phyloP scores from a whole-genome alignment of 2,329 filamentous ascomycete genomes.

The Ramularia endophylla region DNA sequence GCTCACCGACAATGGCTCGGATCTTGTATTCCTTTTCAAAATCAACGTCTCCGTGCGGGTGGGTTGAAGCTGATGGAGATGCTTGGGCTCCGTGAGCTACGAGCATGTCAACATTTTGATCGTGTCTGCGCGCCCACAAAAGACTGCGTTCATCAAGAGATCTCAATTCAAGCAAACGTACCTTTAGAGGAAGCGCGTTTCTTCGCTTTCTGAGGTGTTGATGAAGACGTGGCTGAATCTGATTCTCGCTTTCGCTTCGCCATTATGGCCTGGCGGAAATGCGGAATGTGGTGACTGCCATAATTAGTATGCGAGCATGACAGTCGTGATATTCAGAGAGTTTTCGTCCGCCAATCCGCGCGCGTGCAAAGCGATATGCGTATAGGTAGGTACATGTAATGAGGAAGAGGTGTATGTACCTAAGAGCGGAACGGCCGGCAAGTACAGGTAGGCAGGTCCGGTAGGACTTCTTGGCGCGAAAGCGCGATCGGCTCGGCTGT shows the following conservation, averaged over 20 bases:
- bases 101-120: neutral
- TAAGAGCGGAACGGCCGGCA: no score
- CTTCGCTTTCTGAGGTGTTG: constrained; percentile 9
- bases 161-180: no score
- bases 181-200: neutral
- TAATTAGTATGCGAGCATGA: constrained; percentile 1
- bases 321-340: no score
- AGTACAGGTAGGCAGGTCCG: no score
- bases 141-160: no score
- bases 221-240: neutral
- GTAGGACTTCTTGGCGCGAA: no score
- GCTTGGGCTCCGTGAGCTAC: neutral
- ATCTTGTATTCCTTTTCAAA: constrained; percentile 22
- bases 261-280: constrained; percentile 10
- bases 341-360: no score
- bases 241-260: constrained; percentile 17
- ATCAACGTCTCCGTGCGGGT: constrained; percentile 26
- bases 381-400: no score
- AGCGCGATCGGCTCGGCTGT: no score
- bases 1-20: constrained; percentile 30
- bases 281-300: constrained; percentile 6
- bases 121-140: no score
- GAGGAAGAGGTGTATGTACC: no score
- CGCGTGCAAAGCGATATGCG: neutral
- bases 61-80: constrained; percentile 8